A percentile compares a stretch with the other conserved stretches of the same genome.
phyloP scores from a whole-genome alignment of 805 yeast genomes.

The Saccharomycopsis fibuligera region DNA sequence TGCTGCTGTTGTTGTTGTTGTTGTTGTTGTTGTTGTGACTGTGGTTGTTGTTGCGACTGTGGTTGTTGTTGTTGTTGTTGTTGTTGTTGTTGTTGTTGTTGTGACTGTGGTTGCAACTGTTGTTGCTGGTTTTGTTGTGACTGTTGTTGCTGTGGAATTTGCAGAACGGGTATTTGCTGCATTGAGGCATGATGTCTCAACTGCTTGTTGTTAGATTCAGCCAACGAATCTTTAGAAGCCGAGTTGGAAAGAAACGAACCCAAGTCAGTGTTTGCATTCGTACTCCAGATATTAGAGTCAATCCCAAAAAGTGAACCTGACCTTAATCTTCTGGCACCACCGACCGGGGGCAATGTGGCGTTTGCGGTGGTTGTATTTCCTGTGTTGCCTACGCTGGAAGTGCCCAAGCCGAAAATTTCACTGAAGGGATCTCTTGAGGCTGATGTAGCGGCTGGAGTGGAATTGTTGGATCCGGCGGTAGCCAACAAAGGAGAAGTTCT shows the following conservation, averaged over 20 bases:
- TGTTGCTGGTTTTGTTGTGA: constrained; percentile 15
- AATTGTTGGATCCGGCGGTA: neutral
- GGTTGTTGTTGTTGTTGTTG: constrained; percentile 3
- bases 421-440: constrained; percentile 15
- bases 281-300: constrained; percentile 53
- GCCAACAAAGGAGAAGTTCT: constrained; percentile 19
- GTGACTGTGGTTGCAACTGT: constrained; percentile 22
- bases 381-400: constrained; percentile 22
- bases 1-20: constrained; percentile 14
- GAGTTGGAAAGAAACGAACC: constrained; percentile 19
- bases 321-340: constrained; percentile 35
- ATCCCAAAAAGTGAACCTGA: constrained; percentile 45
- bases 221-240: constrained; percentile 18
- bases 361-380: constrained; percentile 23
- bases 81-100: constrained; percentile 10
- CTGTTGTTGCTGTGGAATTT: neutral
- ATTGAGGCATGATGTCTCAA: constrained; percentile 12
- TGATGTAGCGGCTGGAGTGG: constrained; percentile 3
- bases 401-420: constrained; percentile 22
- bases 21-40: neutral
- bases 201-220: constrained; percentile 12
- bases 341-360: constrained; percentile 11
- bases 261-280: constrained; percentile 25
- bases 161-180: constrained; percentile 8
- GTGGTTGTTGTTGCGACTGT: neutral